Evolutionary conservation across 2,329 filamentous ascomycete species (phyloP), one percentile per base, ranked within the genome.

Genomic region (Colletotrichum phormii): DNA sequence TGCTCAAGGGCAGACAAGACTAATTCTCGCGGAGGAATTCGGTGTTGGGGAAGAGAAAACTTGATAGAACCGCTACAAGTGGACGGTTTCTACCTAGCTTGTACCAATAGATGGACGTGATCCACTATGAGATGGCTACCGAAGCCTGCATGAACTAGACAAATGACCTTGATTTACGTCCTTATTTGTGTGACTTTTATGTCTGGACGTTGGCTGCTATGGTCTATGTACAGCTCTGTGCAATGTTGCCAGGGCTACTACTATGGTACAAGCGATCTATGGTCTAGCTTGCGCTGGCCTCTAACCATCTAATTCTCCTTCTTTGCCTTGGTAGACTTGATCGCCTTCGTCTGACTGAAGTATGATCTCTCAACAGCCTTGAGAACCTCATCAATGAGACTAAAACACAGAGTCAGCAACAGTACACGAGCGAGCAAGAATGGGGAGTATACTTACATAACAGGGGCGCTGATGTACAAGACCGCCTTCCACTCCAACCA

Each of bases 1-100:
- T 99, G 91, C 88, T 99, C 84, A 98, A 98, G 91, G 95, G 95
- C 82, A 92, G 95, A 88, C 96, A 98, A 87, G 96, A 98, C 84
- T 95, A 94, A 82, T 65, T 62, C 59, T 29, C 24, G 54, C 31
- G 60, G 49, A 42, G 51, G 57, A 31, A 46, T 33, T 49, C 13
- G 57, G 33, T 54, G 11, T 59, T 58, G 31, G 51, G 31, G 51
- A 58, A 35, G 46, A 22, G 33, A 54, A 51, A 66, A 63, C 71
- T 72, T 51, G 58, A 51, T 73, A 72, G 51, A 59, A 72, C 71
- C 67, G 67, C 67, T 51, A 22, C 58, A 31, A 72, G 53, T 72
- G 67, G 64, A 66, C 61, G 55, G 77, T 73, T 73, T 76, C 76
- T 76, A 49, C 42, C 42, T n/a, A 76, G 77, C 77, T 78, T 81